Base-by-base conservation (phyloP, 352 stramenopile species). In the Pilasporangium apinafurcum region DNA sequence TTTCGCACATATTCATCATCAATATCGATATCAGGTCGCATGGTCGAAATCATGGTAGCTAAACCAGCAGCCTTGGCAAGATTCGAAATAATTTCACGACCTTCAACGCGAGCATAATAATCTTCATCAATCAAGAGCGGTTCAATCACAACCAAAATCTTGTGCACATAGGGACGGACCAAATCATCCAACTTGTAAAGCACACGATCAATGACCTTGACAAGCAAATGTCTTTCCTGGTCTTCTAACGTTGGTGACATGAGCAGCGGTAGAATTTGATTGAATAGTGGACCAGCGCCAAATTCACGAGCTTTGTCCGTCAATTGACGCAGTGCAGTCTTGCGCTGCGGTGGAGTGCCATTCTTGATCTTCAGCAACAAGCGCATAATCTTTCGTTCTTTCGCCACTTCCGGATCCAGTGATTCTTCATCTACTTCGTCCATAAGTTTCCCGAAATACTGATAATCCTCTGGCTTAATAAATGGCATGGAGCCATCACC, bases 301-400 rank as follows among this genome's bases (percentile, higher is more conserved):
- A 99, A 98, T 20, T 96, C 83, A 13, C 93, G 75, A 6, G 97
- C 96, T 53, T 98, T 98, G 56, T 99, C 95, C 2, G 96, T 98
- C 33, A 99, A 98, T 65, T 98, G 92, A 16, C 94, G 85, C 59
- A 98, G 84, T 3, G 91, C 89, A 4, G 88, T 96, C 65, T 98
- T 98, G 27, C 97, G 80, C 68, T 99, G 96, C 5, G 95, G 95
- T 2, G 97, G 96, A 1, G 94, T 98, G 13, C 97, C 97, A 56
- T 98, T 99, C 78, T 99, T 99, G 50, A 99, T 99, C 52, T 98
- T 98, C 2, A 99, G 76, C 44, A 99, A 56, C 27, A 99, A 55
- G 0, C 87, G 76, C 93, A 99, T 98, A 50, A 99, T 99, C 52
- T 98, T 96, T 29, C 96, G 79, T 52, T 99, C 95, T 49, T 96